A percentile compares a stretch with the other conserved stretches of the same genome.
Evolutionary conservation across 1,284 basidiomycete species (phyloP).

Genomic region (Cerioporus squamosus): DNA sequence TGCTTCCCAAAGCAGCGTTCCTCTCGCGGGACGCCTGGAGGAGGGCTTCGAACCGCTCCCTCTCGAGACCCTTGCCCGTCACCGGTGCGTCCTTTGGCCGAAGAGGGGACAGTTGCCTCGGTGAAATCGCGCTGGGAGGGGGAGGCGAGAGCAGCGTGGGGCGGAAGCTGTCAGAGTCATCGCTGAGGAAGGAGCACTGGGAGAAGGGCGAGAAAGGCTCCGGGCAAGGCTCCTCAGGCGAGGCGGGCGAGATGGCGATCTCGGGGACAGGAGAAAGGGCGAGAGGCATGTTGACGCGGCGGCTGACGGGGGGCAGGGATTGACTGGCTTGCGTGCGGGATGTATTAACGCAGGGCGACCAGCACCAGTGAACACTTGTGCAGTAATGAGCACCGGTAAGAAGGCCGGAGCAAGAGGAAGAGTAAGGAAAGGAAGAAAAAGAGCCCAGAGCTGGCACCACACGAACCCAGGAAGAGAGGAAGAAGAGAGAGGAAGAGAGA

Average conservation of each 20-base stretch:
- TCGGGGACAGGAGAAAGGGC: slow-evolving; percentile 55
- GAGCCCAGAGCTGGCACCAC: slow-evolving; percentile 28
- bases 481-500: slow-evolving; percentile 24
- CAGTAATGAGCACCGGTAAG: slow-evolving; percentile 29
- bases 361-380: slow-evolving; percentile 44
- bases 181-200: slow-evolving; percentile 37
- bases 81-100: slow-evolving; percentile 43
- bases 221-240: slow-evolving; percentile 49
- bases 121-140: slow-evolving; percentile 44
- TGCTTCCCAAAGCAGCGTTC: slow-evolving; percentile 47
- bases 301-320: slow-evolving; percentile 25
- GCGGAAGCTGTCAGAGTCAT: slow-evolving; percentile 56
- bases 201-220: slow-evolving; percentile 73
- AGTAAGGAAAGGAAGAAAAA: slow-evolving; percentile 27
- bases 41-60: slow-evolving; percentile 64
- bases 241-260: slow-evolving; percentile 70
- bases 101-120: slow-evolving; percentile 55
- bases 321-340: slow-evolving; percentile 15
- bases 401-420: slow-evolving; percentile 28
- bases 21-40: slow-evolving; percentile 61
- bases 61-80: slow-evolving; percentile 58
- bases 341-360: slow-evolving; percentile 42
- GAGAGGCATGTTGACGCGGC: slow-evolving; percentile 45
- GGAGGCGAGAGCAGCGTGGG: slow-evolving; percentile 63
- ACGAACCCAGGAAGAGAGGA: slow-evolving; percentile 29